Base-by-base conservation (phyloP, 441 rosid genomes). In the Syzygium malaccense region DNA sequence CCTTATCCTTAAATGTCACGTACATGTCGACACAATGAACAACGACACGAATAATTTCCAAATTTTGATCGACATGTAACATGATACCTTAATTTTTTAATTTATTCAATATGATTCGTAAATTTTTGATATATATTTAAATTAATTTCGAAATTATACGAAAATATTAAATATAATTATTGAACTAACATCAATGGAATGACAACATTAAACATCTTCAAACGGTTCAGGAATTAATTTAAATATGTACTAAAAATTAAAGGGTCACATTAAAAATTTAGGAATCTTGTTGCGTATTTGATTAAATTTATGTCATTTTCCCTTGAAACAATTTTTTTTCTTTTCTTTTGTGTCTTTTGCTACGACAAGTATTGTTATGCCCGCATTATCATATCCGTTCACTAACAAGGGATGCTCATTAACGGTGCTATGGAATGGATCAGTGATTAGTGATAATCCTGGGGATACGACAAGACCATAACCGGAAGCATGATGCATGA, bases 251-350 rank as follows among this genome's bases (percentile, higher is more conserved):
- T 0, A 45, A 45, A 45, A 45, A 1, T 45, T 45, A 45, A 45
- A 45, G 0, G 0, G 48, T 7, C 10, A 45, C 48, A 0, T 45
- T 45, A 45, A 45, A 45, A 45, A 2, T 45, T 0, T 1, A 45
- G 2, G 10, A 9, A 45, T 8, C 48, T 7, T 45, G 2, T 45
- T 45, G 48, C 48, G 2, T 45, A 45, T 45, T 7, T 45, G 2
- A 45, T 45, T 7, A 45, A 45, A 45, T 45, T 45, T 45, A 45
- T 45, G 48, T 8, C 48, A 45, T 45, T 45, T 45, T 45, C 48
- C 48, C 9, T 45, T 2, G 48, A 45, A 45, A 45, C 9, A 41
- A 41, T 45, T 15, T 1, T 28, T 8, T 9, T 55, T 60, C 19
- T 5, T 68, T 66, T 18, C 6, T 18, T 33, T 37, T 3, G 28